Conservation (phyloP, 345 rosid species). For the Aquilaria sinensis region DNA sequence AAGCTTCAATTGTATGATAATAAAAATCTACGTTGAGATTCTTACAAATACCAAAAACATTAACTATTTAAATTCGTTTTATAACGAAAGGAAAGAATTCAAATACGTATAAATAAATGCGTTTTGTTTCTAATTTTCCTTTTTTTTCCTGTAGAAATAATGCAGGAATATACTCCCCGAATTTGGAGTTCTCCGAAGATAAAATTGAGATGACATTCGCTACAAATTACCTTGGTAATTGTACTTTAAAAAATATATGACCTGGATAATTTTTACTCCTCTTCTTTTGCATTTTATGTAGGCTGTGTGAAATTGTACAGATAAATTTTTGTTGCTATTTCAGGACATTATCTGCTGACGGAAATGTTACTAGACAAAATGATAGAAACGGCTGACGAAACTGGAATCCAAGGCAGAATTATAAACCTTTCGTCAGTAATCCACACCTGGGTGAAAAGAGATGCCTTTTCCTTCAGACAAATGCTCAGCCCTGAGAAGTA, state of each 20-base stretch:
- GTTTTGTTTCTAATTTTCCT: background rate
- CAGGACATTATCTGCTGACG: conserved; percentile 88
- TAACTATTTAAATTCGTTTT: too few species aligned
- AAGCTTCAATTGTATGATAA: background rate
- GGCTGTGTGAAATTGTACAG: too few species aligned
- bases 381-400: conserved; percentile 66
- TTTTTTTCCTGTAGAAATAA: conserved; percentile 56
- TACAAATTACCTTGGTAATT: conserved; percentile 75
- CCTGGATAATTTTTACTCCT: background rate
- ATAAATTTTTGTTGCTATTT: too few species aligned
- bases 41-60: too few species aligned
- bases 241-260: background rate
- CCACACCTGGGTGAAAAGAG: conserved; percentile 81
- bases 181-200: conserved; percentile 88
- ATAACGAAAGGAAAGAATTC: too few species aligned
- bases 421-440: conserved; percentile 88
- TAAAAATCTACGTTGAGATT: background rate
- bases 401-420: conserved; percentile 78
- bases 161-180: conserved; percentile 78
- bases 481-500: conserved; percentile 74
- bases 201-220: conserved; percentile 96
- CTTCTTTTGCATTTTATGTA: too few species aligned
- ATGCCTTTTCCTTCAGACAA: conserved; percentile 49
- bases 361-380: conserved; percentile 72
- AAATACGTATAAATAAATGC: conserved; percentile 8